phyloP scores from a whole-genome alignment of 2,329 filamentous ascomycete genomes.

The Fusarium nelsonii region DNA sequence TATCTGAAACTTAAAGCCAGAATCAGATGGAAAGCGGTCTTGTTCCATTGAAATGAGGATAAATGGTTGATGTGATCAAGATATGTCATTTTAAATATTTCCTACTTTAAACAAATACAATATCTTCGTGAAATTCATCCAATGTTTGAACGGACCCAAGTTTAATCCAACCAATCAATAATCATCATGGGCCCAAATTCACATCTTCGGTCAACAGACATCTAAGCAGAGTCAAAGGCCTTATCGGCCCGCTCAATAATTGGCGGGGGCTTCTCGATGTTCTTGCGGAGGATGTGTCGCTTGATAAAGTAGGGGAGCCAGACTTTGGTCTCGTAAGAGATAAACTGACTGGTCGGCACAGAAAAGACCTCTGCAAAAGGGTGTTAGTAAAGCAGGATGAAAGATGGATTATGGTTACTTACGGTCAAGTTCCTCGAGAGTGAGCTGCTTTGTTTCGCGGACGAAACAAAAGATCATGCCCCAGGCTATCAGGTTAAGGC shows the following conservation, averaged over 20 bases:
- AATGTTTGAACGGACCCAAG: no score
- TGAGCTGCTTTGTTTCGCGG: constrained; percentile 64
- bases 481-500: constrained; percentile 60
- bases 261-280: constrained; percentile 50
- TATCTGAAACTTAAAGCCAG: no score
- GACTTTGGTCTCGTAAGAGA: constrained; percentile 50
- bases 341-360: constrained; percentile 51
- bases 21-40: no score
- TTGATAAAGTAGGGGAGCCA: constrained; percentile 56
- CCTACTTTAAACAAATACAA: not conserved
- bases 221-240: constrained; percentile 10
- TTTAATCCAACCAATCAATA: not conserved
- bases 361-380: constrained; percentile 42
- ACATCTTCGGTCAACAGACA: rapidly evolving
- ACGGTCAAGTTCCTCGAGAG: constrained; percentile 62
- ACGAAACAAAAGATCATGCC: constrained; percentile 63
- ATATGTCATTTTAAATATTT: not conserved
- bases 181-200: no score
- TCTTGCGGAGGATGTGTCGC: constrained; percentile 52
- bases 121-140: not conserved
- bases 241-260: constrained; percentile 46
- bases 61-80: no score
- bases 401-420: rapidly evolving
- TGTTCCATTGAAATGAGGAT: no score
- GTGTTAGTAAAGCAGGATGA: rapidly evolving